phyloP scores from a whole-genome alignment of 495 filamentous ascomycete species.

The Tricharina praecox region DNA sequence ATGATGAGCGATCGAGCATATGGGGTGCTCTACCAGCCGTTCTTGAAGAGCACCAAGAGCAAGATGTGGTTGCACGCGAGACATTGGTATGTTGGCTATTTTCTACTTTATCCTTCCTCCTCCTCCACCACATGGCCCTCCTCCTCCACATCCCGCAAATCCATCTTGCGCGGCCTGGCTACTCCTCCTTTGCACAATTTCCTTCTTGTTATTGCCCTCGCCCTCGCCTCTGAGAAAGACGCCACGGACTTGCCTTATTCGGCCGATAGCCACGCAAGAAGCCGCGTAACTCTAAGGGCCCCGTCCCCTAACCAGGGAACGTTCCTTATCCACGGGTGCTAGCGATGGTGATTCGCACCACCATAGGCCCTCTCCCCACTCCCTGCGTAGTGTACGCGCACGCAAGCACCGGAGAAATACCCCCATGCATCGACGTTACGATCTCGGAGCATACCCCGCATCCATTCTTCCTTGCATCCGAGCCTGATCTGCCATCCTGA shows the following conservation, averaged over 20 bases:
- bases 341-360: neutral
- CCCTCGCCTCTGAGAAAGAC: too few relatives aligned
- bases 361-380: too few relatives aligned
- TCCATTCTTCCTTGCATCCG: neutral
- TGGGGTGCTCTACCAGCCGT: slow-evolving; percentile 39
- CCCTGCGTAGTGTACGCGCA: neutral
- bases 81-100: slow-evolving; percentile 31
- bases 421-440: neutral
- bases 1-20: slow-evolving; percentile 30
- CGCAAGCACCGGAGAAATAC: neutral
- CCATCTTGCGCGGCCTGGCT: too few relatives aligned
- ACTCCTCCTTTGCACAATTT: too few relatives aligned
- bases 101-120: slow-evolving; percentile 3
- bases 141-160: neutral
- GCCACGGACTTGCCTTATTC: neutral
- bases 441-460: neutral
- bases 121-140: neutral
- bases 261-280: neutral
- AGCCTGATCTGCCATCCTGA: neutral
- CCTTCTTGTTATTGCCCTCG: too few relatives aligned
- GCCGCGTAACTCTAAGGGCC: neutral
- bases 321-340: neutral
- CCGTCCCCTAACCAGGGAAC: neutral
- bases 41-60: slow-evolving; percentile 40
- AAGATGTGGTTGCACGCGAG: slow-evolving; percentile 37